Percentiles rank a stretch among this genome's conserved stretches.
These are phyloP conservation scores for Corynespora cassiicola DNA, from an alignment of 2,329 filamentous ascomycete species.

Conservation along the genomic window DNA sequence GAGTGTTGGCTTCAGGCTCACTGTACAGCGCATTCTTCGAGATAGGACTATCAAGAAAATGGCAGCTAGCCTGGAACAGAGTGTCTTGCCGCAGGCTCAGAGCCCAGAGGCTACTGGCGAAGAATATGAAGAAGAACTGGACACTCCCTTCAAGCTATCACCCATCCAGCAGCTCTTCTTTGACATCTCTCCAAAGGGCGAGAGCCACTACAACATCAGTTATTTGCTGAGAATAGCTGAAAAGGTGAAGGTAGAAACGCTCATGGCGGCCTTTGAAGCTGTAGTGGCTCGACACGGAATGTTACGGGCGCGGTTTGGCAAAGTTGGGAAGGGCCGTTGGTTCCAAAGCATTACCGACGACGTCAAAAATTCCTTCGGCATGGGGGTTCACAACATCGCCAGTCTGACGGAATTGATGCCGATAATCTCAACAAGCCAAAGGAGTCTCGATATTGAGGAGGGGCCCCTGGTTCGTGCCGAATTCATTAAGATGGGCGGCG, in stretches of 20 bases:
- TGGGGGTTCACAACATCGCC: conserved; percentile 6
- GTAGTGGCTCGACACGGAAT: conserved; percentile 23
- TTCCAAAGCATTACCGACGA: conserved; percentile 16
- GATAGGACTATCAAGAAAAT: conserved; percentile 20
- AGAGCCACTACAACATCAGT: conserved; percentile 11
- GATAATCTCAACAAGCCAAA: conserved; percentile 25
- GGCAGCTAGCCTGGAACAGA: conserved; percentile 2
- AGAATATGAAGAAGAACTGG: conserved; percentile 10
- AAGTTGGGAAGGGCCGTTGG: conserved; percentile 19
- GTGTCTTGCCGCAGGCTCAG: too few relatives aligned
- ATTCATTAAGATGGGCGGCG: conserved; percentile 21
- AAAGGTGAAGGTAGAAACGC: conserved; percentile 36
- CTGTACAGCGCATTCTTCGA: conserved; percentile 22
- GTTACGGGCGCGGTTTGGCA: conserved; percentile 20
- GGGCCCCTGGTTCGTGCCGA: conserved; percentile 24
- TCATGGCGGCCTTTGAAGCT: conserved; percentile 12
- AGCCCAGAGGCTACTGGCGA: conserved; percentile 14
- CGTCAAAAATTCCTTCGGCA: conserved; percentile 14
- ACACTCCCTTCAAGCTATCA: conserved; percentile 19
- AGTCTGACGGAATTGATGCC: conserved; percentile 7
- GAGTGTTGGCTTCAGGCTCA: conserved; percentile 12
- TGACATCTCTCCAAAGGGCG: conserved; percentile 4
- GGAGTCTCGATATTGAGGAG: conserved; percentile 16
- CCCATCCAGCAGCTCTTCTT: conserved; percentile 27
- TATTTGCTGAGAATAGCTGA: too few relatives aligned